Percentiles rank a stretch among this genome's conserved stretches.
These are phyloP conservation scores for Spatholobus suberectus DNA, from an alignment of 306 rosid species.

Conservation along the genomic window DNA sequence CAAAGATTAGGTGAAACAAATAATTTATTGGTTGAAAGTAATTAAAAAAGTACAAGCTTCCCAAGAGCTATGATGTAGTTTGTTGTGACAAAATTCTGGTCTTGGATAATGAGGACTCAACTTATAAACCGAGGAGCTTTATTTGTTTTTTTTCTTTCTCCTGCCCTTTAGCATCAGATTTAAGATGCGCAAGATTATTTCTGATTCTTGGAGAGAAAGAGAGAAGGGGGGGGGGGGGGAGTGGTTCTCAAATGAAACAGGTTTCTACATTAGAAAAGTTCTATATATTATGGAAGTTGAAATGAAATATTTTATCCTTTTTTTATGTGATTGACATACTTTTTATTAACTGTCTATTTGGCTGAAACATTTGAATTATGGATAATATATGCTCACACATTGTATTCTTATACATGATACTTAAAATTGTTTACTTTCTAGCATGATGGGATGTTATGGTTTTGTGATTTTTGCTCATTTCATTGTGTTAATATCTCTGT, in stretches of 20 bases:
- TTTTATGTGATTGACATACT: neutral
- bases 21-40: neutral
- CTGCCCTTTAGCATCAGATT: neutral
- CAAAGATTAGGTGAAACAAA: neutral
- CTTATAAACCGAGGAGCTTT: neutral
- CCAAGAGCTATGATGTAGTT: neutral
- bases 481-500: constrained; percentile 52
- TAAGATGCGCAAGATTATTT: neutral
- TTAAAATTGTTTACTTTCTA: constrained; percentile 2
- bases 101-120: constrained; percentile 8
- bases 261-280: constrained; percentile 33
- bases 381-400: constrained; percentile 17
- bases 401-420: constrained; percentile 9
- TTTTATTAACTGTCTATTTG: constrained; percentile 9
- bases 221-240: too few relatives aligned
- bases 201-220: neutral
- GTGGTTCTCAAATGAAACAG: constrained; percentile 3
- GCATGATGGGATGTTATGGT: constrained; percentile 14
- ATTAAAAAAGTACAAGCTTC: neutral
- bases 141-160: constrained; percentile 24
- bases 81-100: constrained; percentile 8
- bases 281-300: constrained; percentile 8
- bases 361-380: constrained; percentile 22
- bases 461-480: constrained; percentile 35
- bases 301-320: neutral